These are phyloP conservation scores for Coelastrella sp. DNA, from an alignment of 139 green algal species.

Conservation along the genomic window DNA sequence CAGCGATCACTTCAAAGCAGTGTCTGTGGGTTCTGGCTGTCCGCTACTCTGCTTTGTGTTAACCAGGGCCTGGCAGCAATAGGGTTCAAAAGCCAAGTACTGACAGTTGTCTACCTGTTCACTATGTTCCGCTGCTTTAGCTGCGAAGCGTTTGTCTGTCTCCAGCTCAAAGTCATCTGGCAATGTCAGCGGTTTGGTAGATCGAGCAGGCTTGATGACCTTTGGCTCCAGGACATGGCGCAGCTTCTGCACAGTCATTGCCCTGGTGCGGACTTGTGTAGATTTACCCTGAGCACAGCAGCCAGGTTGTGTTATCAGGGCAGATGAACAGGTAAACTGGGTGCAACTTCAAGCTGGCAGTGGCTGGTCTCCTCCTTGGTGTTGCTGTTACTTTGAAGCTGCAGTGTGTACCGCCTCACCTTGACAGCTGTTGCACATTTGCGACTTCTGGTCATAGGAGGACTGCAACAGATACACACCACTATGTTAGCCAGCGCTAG, in stretches of 20 bases:
- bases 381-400: no score
- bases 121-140: neutral
- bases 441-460: constrained; percentile 37
- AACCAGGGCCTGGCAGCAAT: no score
- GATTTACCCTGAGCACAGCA: neutral
- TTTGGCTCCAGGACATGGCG: constrained; percentile 40
- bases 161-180: constrained; percentile 72
- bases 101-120: no score
- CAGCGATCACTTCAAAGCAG: no score
- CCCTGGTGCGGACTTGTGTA: constrained; percentile 1
- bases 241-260: neutral
- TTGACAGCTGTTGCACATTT: constrained; percentile 22
- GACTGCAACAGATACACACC: neutral
- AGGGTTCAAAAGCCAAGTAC: no score
- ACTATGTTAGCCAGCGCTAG: neutral
- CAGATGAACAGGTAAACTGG: no score
- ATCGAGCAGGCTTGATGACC: constrained; percentile 40
- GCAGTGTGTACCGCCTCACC: neutral
- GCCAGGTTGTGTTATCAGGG: neutral
- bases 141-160: constrained; percentile 35
- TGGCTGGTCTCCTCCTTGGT: no score
- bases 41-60: no score
- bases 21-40: neutral
- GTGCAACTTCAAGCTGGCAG: no score
- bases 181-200: constrained; percentile 63